Evolutionary conservation across 2,329 filamentous ascomycete genomes (phyloP).

Genomic region (Colletotrichum higginsianum): DNA sequence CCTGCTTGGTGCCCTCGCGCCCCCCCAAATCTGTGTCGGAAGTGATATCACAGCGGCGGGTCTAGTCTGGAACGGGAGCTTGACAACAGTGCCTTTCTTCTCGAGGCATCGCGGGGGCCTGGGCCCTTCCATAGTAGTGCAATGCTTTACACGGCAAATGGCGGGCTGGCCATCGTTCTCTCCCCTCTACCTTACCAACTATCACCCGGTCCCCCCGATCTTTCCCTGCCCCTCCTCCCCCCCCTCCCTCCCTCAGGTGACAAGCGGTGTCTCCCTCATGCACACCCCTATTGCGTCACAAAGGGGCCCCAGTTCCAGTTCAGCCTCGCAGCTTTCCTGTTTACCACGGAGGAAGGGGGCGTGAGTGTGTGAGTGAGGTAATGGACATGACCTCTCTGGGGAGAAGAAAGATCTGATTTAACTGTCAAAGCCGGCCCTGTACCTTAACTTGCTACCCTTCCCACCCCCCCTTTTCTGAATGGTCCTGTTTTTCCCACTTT

Average conservation of each 20-base stretch:
- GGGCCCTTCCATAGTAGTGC: not conserved
- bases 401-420: not conserved
- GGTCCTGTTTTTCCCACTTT: not conserved
- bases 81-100: not conserved
- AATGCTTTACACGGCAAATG: too few species aligned
- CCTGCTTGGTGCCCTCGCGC: not conserved
- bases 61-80: conserved; percentile 3
- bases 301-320: conserved; percentile 4
- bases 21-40: conserved; percentile 17
- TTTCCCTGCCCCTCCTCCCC: not conserved
- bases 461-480: not conserved
- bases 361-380: conserved; percentile 32
- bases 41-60: conserved; percentile 42
- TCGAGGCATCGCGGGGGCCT: not conserved
- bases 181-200: not conserved
- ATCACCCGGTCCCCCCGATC: conserved; percentile 9
- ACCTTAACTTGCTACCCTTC: not conserved
- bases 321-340: conserved; percentile 19
- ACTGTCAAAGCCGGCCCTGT: not conserved
- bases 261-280: conserved; percentile 5
- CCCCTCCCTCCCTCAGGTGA: not conserved
- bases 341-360: not conserved
- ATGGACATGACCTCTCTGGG: conserved; percentile 16
- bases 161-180: too few species aligned
- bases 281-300: conserved; percentile 40